Evolutionary conservation across 2,329 filamentous ascomycete species (phyloP).

Genomic region (Curvularia lunata): DNA sequence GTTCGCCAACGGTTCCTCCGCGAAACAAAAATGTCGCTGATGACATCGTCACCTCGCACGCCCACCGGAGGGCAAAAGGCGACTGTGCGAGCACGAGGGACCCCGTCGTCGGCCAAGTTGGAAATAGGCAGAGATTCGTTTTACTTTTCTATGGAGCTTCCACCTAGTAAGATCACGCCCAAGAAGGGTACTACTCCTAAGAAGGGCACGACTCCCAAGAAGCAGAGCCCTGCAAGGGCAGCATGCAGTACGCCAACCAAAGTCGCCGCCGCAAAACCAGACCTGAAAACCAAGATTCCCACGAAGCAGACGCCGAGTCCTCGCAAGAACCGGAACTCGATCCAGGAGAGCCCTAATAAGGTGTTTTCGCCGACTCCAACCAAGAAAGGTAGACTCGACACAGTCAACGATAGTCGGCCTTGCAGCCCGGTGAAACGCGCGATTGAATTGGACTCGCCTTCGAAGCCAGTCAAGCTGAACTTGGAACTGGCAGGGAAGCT

Average conservation of each 20-base stretch:
- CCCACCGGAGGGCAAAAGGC: slow-evolving; percentile 14
- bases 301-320: slow-evolving; percentile 7
- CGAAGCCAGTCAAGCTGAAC: neutral
- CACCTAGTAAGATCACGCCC: slow-evolving; percentile 21
- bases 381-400: neutral
- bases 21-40: slow-evolving; percentile 26
- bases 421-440: slow-evolving; percentile 9
- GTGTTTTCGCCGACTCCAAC: neutral
- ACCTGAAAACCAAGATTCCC: neutral
- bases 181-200: slow-evolving; percentile 11
- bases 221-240: neutral
- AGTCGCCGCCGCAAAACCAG: neutral
- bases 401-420: slow-evolving; percentile 4
- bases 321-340: slow-evolving; percentile 4
- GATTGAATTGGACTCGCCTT: slow-evolving; percentile 4
- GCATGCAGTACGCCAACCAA: neutral
- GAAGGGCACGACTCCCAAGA: slow-evolving; percentile 2
- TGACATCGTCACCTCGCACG: slow-evolving; percentile 24
- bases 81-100: slow-evolving; percentile 4
- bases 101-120: slow-evolving; percentile 14
- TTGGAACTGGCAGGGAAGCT: neutral
- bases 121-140: slow-evolving; percentile 30
- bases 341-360: slow-evolving; percentile 2
- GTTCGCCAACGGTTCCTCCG: slow-evolving; percentile 24
- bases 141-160: slow-evolving; percentile 30